Evolutionary conservation across 2,329 filamentous ascomycete species (phyloP).

Genomic region (Cladosporium sp.): DNA sequence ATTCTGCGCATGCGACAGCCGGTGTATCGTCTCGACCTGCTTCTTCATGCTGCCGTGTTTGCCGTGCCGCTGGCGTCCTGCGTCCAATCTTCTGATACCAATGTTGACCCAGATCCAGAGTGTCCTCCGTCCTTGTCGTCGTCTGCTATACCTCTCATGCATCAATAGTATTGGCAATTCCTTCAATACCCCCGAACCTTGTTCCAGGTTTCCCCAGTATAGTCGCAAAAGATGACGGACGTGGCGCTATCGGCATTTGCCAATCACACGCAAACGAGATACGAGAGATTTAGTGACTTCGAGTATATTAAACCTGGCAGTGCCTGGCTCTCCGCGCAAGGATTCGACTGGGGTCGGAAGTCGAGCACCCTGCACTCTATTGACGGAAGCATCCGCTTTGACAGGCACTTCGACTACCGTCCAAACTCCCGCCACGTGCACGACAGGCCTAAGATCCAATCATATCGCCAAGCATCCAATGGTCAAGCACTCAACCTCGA

Average conservation of each 20-base stretch:
- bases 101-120: neutral
- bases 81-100: neutral
- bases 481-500: neutral
- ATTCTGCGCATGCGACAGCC: neutral
- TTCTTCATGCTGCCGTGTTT: neutral
- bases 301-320: neutral
- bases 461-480: neutral
- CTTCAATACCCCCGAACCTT: neutral
- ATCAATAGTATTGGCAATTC: neutral
- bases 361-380: neutral
- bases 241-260: constrained; percentile 1
- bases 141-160: neutral
- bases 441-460: neutral
- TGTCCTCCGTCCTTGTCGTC: neutral
- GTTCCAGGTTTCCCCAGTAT: neutral
- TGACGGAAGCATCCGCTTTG: neutral
- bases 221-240: neutral
- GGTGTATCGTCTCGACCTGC: neutral
- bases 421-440: neutral
- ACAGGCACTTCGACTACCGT: neutral
- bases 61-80: neutral
- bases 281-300: neutral
- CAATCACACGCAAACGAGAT: neutral
- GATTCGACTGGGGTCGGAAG: neutral
- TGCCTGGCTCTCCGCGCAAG: neutral